These are phyloP conservation scores for Alternaria dauci DNA, from an alignment of 2,329 filamentous ascomycete genomes.

Conservation along the genomic window DNA sequence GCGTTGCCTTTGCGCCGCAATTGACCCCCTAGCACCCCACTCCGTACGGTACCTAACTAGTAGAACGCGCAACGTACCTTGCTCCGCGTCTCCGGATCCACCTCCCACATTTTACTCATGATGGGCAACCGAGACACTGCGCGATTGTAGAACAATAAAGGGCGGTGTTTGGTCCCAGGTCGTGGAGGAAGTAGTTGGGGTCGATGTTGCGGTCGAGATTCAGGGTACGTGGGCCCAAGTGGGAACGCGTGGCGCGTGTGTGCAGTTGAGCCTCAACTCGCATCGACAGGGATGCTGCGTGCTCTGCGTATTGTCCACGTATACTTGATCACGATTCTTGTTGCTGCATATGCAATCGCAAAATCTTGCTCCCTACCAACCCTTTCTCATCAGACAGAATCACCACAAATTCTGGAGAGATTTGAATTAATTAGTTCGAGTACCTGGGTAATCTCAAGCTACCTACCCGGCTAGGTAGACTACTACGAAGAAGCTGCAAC, in stretches of 20 bases:
- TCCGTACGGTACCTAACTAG: slow-evolving; percentile 4
- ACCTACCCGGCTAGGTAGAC: not conserved
- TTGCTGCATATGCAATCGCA: not conserved
- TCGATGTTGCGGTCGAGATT: slow-evolving; percentile 24
- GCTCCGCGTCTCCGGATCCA: slow-evolving; percentile 94
- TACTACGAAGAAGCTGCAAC: not conserved
- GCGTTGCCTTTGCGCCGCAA: slow-evolving; percentile 5
- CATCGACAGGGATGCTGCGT: not conserved
- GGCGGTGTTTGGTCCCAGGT: not conserved
- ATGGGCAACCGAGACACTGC: slow-evolving; percentile 22
- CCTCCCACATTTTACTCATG: slow-evolving; percentile 91
- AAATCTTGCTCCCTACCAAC: not conserved
- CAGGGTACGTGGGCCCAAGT: slow-evolving; percentile 23
- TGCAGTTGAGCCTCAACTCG: slow-evolving; percentile 26
- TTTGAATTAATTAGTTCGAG: not conserved
- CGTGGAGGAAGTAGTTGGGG: slow-evolving; percentile 2
- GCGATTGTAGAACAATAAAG: slow-evolving; percentile 1
- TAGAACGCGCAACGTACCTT: slow-evolving; percentile 68
- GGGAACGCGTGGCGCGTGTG: slow-evolving; percentile 27
- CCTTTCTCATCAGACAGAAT: not conserved
- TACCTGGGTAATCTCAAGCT: not conserved
- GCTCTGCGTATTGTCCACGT: not conserved
- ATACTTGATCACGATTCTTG: not conserved
- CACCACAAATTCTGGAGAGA: not conserved
- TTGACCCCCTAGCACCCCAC: slow-evolving; percentile 20